Percentiles rank a stretch among this genome's conserved stretches.
These are phyloP conservation scores for Pseudogymnoascus sp. DNA, from an alignment of 2,329 filamentous ascomycete species.

Conservation along the genomic window DNA sequence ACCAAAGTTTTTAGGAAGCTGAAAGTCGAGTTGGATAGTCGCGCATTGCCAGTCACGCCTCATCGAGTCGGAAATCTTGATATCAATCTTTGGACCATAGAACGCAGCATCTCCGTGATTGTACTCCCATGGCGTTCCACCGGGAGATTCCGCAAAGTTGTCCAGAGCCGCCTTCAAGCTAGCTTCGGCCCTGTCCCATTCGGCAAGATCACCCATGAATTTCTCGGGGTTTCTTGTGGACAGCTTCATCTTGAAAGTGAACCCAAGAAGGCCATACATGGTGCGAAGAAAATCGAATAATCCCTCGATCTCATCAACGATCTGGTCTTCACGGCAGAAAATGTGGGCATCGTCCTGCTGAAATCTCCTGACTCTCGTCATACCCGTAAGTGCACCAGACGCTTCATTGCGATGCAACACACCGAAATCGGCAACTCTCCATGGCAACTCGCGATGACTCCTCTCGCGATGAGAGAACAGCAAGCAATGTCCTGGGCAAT, in stretches of 20 bases:
- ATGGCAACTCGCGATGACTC: conserved; percentile 82
- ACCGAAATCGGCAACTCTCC: conserved; percentile 92
- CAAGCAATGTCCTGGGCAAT: conserved; percentile 89
- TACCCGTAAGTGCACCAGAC: conserved; percentile 79
- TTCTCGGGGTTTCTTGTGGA: conserved; percentile 83
- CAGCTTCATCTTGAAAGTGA: conserved; percentile 88
- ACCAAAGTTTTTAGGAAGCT: conserved; percentile 76
- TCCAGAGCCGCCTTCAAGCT: conserved; percentile 73
- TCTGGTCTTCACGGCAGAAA: conserved; percentile 80
- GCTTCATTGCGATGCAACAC: conserved; percentile 93
- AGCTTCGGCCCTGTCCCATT: conserved; percentile 82
- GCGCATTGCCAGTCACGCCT: conserved; percentile 81
- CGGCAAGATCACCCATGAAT: conserved; percentile 75
- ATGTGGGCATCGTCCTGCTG: conserved; percentile 96
- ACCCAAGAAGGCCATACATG: conserved; percentile 76
- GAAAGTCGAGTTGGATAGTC: conserved; percentile 91
- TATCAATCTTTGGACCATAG: conserved; percentile 98
- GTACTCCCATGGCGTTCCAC: conserved; percentile 70
- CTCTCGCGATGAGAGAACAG: conserved; percentile 77
- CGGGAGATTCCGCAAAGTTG: conserved; percentile 53
- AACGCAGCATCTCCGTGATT: conserved; percentile 96
- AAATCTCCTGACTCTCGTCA: conserved; percentile 89
- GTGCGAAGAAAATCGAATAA: conserved; percentile 80
- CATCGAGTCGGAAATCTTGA: conserved; percentile 83
- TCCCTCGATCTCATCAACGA: conserved; percentile 63